Evolutionary conservation across 164 flowering plant species (phyloP).

Genomic region (Magnolia officinalis): DNA sequence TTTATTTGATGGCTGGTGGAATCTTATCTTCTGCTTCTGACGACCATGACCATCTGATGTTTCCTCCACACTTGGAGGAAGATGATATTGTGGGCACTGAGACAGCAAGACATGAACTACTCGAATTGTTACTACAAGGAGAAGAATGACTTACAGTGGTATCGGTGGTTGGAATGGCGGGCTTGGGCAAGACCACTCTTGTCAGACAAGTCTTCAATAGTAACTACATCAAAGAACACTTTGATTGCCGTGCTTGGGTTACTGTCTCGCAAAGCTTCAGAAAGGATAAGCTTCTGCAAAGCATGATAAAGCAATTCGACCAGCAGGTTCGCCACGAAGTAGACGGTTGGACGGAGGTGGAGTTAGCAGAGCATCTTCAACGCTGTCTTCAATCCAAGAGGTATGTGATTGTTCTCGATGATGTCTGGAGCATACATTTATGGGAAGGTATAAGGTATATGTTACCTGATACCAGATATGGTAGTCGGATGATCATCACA

Average conservation of each 20-base stretch:
- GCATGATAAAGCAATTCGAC: background rate
- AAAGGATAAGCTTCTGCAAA: slow-evolving; percentile 1
- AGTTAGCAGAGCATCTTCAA: slow-evolving; percentile 33
- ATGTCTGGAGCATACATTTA: slow-evolving; percentile 42
- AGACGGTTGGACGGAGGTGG: background rate
- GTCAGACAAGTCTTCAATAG: slow-evolving; percentile 18
- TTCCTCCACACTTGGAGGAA: background rate
- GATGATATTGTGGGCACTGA: background rate
- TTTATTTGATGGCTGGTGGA: too few relatives aligned
- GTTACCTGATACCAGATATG: slow-evolving; percentile 8
- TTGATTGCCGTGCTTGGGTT: slow-evolving; percentile 28
- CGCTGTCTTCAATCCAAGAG: slow-evolving; percentile 34
- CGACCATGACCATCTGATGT: too few relatives aligned
- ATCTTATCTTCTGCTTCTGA: too few relatives aligned
- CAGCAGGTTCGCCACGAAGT: slow-evolving; percentile 17
- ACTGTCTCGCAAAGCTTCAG: slow-evolving; percentile 14
- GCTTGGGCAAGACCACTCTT: slow-evolving; percentile 22
- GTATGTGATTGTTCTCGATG: slow-evolving; percentile 50
- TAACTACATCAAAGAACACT: background rate
- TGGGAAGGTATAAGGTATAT: background rate
- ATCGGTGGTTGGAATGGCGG: background rate
- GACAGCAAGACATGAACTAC: background rate
- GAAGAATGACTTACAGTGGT: background rate
- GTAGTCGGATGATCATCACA: slow-evolving; percentile 39
- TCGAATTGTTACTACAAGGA: background rate